Percentiles rank a stretch among this genome's conserved stretches.
phyloP scores from a whole-genome alignment of 2,329 filamentous ascomycete species.

The Calonectria multiphialidica region DNA sequence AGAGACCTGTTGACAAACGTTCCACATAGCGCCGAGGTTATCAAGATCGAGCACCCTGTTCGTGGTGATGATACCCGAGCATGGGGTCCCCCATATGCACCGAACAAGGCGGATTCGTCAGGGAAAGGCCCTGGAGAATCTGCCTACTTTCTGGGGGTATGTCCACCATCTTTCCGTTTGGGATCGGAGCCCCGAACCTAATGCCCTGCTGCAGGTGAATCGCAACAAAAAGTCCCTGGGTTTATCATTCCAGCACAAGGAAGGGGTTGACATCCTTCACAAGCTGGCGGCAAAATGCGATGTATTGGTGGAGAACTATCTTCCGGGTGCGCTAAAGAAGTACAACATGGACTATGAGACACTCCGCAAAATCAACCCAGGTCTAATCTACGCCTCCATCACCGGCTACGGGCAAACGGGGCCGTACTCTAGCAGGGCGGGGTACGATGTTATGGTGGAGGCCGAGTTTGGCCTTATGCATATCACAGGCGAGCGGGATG shows the following conservation, averaged over 20 bases:
- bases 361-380: conserved; percentile 83
- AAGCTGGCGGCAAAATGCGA: conserved; percentile 87
- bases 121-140: conserved; percentile 85
- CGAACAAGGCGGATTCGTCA: conserved; percentile 73
- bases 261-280: conserved; percentile 89
- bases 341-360: conserved; percentile 92
- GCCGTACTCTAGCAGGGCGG: conserved; percentile 86
- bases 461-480: conserved; percentile 99
- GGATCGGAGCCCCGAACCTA: conserved; percentile 23
- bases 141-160: conserved; percentile 93
- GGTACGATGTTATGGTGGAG: conserved; percentile 99
- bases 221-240: conserved; percentile 97
- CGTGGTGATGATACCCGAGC: conserved; percentile 94
- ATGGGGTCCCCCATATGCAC: conserved; percentile 95
- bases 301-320: conserved; percentile 96
- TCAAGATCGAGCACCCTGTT: conserved; percentile 95
- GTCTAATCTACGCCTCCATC: conserved; percentile 93
- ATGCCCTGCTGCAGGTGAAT: conserved; percentile 74
- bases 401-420: conserved; percentile 98
- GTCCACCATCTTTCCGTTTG: conserved; percentile 22
- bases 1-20: conserved; percentile 26
- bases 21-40: conserved; percentile 83
- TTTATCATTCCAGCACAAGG: conserved; percentile 87
- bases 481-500: conserved; percentile 90
- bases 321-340: conserved; percentile 89